Base-by-base conservation (phyloP, 495 filamentous ascomycete species). In the Aspergillus campestris region DNA sequence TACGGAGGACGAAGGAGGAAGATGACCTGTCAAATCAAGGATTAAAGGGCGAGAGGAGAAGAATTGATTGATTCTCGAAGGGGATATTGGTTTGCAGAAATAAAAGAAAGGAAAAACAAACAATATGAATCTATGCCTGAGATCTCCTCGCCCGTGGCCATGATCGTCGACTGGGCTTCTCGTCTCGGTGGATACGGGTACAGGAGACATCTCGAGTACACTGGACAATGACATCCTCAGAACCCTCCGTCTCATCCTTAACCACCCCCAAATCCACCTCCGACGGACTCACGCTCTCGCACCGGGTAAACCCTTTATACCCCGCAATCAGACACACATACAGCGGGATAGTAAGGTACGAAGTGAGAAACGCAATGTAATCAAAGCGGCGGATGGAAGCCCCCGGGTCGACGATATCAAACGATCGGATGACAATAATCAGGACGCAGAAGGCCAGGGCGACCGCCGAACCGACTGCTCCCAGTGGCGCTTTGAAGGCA, bases 311-410 rank as follows among this genome's bases (percentile, higher is more conserved):
- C 34, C 79, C 29, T 61, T 88, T 88, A 57, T 87, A 81, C 3
- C 84, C 84, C 30, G 80, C 55, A 55, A 87, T 77, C 59, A 87
- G 69, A 33, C 73, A 61, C 0, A 91, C 48, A 54, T 86, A 91
- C n/a, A 90, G 56, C 5, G 84, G 82, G 47, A 94, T 84, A 15
- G 83, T 84, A 4, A 87, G 72, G 54, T 89, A 90, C 3, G 80
- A 81, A 0, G 84, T 87, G 54, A 92, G 66, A 57, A 90, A 87
- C 43, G 79, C 83, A 51, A 74, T 72, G 44, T 78, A 75, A 40
- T 79, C 67, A 49, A 80, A 74, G 9, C 67, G 66, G 6, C 72
- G 65, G 31, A 71, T 72, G 9, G 48, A 47, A 1, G 44, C 36
- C 2, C 47, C 45, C 7, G 59, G 58, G 11, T 70, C 55, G 50